Base-by-base conservation (phyloP, 1,139 yeast genomes). In the Saccharomyces hybrid region DNA sequence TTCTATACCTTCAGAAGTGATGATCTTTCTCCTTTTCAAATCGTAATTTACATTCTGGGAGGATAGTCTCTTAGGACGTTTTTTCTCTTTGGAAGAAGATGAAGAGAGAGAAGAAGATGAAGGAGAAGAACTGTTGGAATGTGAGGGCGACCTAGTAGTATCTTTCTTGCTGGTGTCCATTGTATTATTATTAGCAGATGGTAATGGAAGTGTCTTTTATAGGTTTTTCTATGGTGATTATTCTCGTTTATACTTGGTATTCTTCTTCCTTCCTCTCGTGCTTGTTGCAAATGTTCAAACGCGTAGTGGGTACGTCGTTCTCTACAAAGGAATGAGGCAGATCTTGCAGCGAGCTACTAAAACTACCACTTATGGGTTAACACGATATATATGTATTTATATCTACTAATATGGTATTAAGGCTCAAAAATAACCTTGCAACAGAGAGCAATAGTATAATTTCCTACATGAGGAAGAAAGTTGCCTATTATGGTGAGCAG, bases 31-130 rank as follows among this genome's bases (percentile, higher is more conserved):
- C 53, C 62, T 65, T 55, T 66, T 66, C 51, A 68, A 56, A 53
- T 65, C 62, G 46, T 68, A 68, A 54, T 68, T 66, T 23, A 68
- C 69, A 50, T 64, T 66, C 31, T 55, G 57, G 2, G 70, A 63
- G n/a, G 66, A 55, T 7, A 67, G 56, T 52, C 70, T 57, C 51
- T 65, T 64, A 4, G 69, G 69, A 34, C 71, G 53, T 31, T 16
- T 38, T 16, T 38, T 38, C 26, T 38, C 44, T 38, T 38, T 38
- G 7, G 44, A 38, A 13, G 44, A 38, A 38, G 26, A 16, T 20
- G 44, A 38, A 38, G 44, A 38, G 4, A 38, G 44, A 11, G 44
- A 38, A 4, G 44, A 38, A 9, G 44, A 16, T 38, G 44, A 38
- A 20, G 44, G 44, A 5, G 44, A 38, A 16, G 44, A 38, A n/a